Base-by-base conservation (phyloP, 495 filamentous ascomycete species). In the Emericellopsis terricola region DNA sequence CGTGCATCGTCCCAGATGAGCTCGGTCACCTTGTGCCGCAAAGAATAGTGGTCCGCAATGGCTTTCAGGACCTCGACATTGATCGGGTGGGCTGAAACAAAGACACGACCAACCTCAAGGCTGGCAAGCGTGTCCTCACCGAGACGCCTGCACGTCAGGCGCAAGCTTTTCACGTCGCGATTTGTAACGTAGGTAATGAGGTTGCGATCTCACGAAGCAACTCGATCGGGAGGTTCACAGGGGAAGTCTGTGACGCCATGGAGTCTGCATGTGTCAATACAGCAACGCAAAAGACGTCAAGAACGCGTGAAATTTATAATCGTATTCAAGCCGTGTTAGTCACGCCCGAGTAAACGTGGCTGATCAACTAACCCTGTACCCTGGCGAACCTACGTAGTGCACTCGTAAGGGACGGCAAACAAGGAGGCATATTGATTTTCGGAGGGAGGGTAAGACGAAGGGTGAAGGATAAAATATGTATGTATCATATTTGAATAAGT, bases 41-140 rank as follows among this genome's bases (percentile, higher is more conserved):
- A 33, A 15, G 6, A 7, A 15, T 33, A 15, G 16, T 33, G 31
- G 16, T 33, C 31, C 15, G 31, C 31, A 11, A 33, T 33, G 14
- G 31, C 31, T n/a, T 19, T 15, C n/a, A 33, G 19, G 31, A 33
- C 31, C 13, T 33, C 13, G 8, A 33, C 17, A 18, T 33, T 33
- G n/a, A 33, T n/a, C 8, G 17, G 31, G 15, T 33, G 16, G 3
- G 31, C 31, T 1, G 31, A 33, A 11, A 33, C 8, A 18, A 33
- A 33, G 16, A 33, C 31, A n/a, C 31, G 31, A 8, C 16, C 20
- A 19, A 33, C 6, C 23, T 26, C 6, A 26, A 26, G 23, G 11
- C 23, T 26, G 23, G 23, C 6, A 11, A 26, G 23, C 11, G 23
- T 11, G 6, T 6, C 23, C 11, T 26, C 23, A 11, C 23, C 23